Base-by-base conservation (phyloP, 306 rosid species). In the Vigna hirtella region DNA sequence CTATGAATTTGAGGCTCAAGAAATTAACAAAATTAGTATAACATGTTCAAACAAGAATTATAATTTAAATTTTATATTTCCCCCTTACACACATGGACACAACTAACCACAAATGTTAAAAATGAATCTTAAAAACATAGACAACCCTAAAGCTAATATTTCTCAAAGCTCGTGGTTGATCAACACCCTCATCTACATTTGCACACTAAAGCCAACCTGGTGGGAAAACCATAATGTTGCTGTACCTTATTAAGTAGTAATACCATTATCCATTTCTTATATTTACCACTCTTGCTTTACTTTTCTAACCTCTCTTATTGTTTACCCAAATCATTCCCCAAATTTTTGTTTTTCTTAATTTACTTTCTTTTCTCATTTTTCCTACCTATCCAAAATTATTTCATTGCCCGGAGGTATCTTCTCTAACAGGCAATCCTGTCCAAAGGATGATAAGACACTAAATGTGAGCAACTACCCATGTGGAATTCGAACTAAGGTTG, bases 1-100 rank as follows among this genome's bases (percentile, higher is more conserved):
- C 57, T 49, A 57, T 34, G 9, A 59, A 69, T 65, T 36, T 52
- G 40, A 79, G 42, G 65, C 63, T 78, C 62, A 51, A 51, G 77
- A 56, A 62, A 55, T 18, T 45, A 75, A 64, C 26, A 52, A 57
- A 42, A 47, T 5, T 7, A 10, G 64, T 10, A 74, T 7, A 36
- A 26, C 26, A 52, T 16, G n/a, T 80, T 63, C 24, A 26, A n/a
- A 63, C 34, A 36, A 71, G 30, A 8, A 18, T 56, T 36, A 64
- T 9, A 8, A 70, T 64, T 69, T 30, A 36, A 32, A 52, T n/a
- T 43, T 77, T 55, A 49, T 24, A 73, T 73, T 4, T 16, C 69
- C 51, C 62, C 57, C n/a, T 50, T 36, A 40, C 47, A 47, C 30
- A 40, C 1, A 70, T 6, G 30, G 53, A 22, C 17, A 9, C 48